Conservation (phyloP, 345 rosid species). For the Lumnitzera racemosa region DNA sequence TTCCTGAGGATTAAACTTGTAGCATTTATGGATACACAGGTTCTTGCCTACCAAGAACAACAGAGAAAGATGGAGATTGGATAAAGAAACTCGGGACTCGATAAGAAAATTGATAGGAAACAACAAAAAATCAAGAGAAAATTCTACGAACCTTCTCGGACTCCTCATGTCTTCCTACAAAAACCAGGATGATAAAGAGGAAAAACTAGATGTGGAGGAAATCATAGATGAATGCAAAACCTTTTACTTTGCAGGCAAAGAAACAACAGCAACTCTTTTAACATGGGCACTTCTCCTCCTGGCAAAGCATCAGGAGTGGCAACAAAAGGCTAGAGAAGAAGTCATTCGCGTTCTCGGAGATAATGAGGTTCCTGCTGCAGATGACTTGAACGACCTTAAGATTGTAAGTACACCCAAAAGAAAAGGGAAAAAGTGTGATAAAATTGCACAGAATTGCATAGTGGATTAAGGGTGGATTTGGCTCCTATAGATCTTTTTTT, state of each 20-base stretch:
- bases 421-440: too few species aligned
- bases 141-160: constrained; percentile 44
- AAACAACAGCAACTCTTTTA: constrained; percentile 63
- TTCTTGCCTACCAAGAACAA: constrained; percentile 75
- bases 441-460: neutral
- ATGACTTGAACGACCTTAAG: constrained; percentile 48
- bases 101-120: constrained; percentile 38
- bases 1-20: neutral
- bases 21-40: constrained; percentile 19
- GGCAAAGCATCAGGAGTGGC: constrained; percentile 81
- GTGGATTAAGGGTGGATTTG: neutral
- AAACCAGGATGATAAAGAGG: constrained; percentile 49
- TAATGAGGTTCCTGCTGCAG: constrained; percentile 24
- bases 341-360: constrained; percentile 29
- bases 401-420: constrained; percentile 32
- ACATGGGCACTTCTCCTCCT: constrained; percentile 62
- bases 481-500: too few species aligned
- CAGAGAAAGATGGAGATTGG: constrained; percentile 60
- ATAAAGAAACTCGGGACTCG: constrained; percentile 56
- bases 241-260: constrained; percentile 83
- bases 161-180: constrained; percentile 44
- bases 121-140: constrained; percentile 23
- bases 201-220: constrained; percentile 51
- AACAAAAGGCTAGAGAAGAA: constrained; percentile 69
- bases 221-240: constrained; percentile 85